A percentile compares a stretch with the other conserved stretches of the same genome.
These are phyloP conservation scores for Pezizomycotina sp. DNA, from an alignment of 2,329 filamentous ascomycete genomes.

Conservation along the genomic window DNA sequence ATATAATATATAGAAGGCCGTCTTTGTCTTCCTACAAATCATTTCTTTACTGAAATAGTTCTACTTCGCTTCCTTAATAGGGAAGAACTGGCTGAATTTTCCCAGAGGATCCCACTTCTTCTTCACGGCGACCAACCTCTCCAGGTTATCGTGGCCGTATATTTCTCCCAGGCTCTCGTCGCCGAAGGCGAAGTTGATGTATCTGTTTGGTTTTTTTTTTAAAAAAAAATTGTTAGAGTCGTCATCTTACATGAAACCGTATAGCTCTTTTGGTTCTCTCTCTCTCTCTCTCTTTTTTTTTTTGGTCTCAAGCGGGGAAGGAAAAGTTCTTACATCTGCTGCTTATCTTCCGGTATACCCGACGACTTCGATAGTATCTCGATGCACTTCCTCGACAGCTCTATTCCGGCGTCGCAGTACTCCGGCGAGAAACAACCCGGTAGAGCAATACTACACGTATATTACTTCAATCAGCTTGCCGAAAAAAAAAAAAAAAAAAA, in stretches of 20 bases:
- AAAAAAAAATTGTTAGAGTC: slow-evolving; percentile 9
- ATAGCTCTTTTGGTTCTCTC: slow-evolving; percentile 2
- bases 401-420: too few species aligned
- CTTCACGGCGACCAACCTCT: slow-evolving; percentile 24
- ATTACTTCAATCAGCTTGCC: too few species aligned
- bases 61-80: too few species aligned
- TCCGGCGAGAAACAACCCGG: too few species aligned
- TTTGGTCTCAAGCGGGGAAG: slow-evolving; percentile 1
- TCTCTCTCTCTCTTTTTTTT: slow-evolving; percentile 5
- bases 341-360: slow-evolving; percentile 2
- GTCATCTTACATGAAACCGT: slow-evolving; percentile 1
- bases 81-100: slow-evolving; percentile 21
- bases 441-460: too few species aligned
- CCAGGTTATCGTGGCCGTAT: slow-evolving; percentile 18
- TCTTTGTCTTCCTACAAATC: too few species aligned
- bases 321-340: slow-evolving; percentile 14
- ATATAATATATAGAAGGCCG: too few species aligned
- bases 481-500: too few species aligned
- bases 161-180: slow-evolving; percentile 14
- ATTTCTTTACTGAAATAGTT: too few species aligned
- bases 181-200: slow-evolving; percentile 19
- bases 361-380: slow-evolving; percentile 10
- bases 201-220: slow-evolving; percentile 13
- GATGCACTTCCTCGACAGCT: slow-evolving; percentile 8
- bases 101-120: slow-evolving; percentile 24